phyloP scores from a whole-genome alignment of 768 basidiomycete species.

The Pseudohyphozyma bogoriensis region DNA sequence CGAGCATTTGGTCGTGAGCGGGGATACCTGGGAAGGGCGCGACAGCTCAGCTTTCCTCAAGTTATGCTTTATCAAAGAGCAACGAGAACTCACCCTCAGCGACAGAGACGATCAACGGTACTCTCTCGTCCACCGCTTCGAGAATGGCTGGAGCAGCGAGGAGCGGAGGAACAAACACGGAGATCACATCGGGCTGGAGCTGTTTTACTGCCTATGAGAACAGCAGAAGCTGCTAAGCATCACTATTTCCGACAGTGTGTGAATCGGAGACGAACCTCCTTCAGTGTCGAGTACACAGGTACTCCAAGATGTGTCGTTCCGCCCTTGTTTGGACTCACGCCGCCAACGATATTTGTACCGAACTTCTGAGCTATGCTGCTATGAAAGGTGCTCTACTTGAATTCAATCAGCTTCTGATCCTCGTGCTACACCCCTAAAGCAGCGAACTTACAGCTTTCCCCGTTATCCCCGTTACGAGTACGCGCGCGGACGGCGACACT shows the following conservation, averaged over 20 bases:
- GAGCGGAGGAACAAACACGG: background rate
- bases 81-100: background rate
- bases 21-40: background rate
- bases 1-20: background rate
- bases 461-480: background rate
- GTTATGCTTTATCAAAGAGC: too few species aligned
- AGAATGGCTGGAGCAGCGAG: background rate
- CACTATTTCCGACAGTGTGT: too few species aligned
- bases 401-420: too few species aligned
- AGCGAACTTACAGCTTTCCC: background rate
- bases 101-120: background rate
- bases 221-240: too few species aligned
- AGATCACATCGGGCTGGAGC: background rate
- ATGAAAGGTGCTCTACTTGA: too few species aligned
- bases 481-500: background rate
- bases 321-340: background rate
- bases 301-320: background rate
- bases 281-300: background rate
- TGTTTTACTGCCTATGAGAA: background rate
- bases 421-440: too few species aligned
- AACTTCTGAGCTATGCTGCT: too few species aligned
- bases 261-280: background rate
- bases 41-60: too few species aligned
- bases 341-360: background rate
- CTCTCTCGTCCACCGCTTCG: background rate